phyloP scores from a whole-genome alignment of 192 early-diverging fungal species.

The Chytriomyces hyalinus region DNA sequence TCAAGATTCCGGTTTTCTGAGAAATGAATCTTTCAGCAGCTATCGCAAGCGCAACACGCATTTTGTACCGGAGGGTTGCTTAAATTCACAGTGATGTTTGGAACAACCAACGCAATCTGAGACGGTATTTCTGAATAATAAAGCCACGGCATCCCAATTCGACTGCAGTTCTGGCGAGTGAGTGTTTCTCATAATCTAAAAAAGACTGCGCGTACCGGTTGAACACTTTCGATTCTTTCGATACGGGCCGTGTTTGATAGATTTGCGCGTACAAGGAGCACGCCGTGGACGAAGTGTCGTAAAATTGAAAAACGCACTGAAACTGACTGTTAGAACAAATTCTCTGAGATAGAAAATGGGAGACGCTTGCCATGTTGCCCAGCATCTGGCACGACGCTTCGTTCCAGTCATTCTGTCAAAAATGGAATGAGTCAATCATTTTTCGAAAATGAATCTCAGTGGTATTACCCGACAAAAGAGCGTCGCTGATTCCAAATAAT shows the following conservation, averaged over 20 bases:
- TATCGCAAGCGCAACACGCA: too few relatives aligned
- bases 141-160: slow-evolving; percentile 50
- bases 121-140: slow-evolving; percentile 37
- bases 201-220: slow-evolving; percentile 20
- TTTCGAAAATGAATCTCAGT: slow-evolving; percentile 34
- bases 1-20: slow-evolving; percentile 25
- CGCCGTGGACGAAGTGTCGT: slow-evolving; percentile 38
- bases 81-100: slow-evolving; percentile 35
- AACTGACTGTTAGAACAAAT: too few relatives aligned
- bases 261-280: slow-evolving; percentile 46
- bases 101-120: slow-evolving; percentile 23
- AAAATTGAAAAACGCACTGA: slow-evolving; percentile 54
- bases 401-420: slow-evolving; percentile 44
- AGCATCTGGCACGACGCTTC: slow-evolving; percentile 48
- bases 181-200: not conserved
- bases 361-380: too few relatives aligned
- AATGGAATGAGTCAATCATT: slow-evolving; percentile 14
- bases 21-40: not conserved
- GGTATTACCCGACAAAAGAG: slow-evolving; percentile 8
- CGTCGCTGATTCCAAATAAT: slow-evolving; percentile 27
- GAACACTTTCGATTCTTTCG: slow-evolving; percentile 11
- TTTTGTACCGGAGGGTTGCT: slow-evolving; percentile 17
- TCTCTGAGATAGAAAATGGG: too few relatives aligned
- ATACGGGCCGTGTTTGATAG: slow-evolving; percentile 9
- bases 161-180: slow-evolving; percentile 21